Percentiles rank a stretch among this genome's conserved stretches.
Evolutionary conservation across 306 rosid genomes (phyloP).

Genomic region (Dalbergia cultrata): DNA sequence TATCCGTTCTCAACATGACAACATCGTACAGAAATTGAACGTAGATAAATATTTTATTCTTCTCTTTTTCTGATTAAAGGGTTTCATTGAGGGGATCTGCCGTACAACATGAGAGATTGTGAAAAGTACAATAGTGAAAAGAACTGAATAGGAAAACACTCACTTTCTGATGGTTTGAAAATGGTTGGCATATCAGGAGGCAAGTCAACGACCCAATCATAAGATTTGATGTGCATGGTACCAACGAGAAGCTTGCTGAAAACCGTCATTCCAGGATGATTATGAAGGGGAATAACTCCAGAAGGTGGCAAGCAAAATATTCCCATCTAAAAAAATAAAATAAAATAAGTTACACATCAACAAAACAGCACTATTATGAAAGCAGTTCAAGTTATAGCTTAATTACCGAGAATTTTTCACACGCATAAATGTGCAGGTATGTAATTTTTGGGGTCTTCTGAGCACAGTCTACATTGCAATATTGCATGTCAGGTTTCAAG

Average conservation of each 20-base stretch:
- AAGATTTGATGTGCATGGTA: conserved; percentile 91
- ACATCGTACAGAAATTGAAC: neutral
- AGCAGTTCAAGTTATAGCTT: conserved; percentile 23
- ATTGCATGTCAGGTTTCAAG: conserved; percentile 64
- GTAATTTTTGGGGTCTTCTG: conserved; percentile 64
- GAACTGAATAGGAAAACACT: conserved; percentile 33
- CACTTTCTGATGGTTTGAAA: conserved; percentile 62
- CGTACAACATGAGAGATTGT: conserved; percentile 3
- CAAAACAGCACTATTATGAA: neutral
- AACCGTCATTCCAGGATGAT: conserved; percentile 98
- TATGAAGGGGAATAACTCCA: conserved; percentile 91
- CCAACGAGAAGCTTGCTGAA: conserved; percentile 91
- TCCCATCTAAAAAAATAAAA: conserved; percentile 64
- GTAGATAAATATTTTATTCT: neutral
- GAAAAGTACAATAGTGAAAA: conserved; percentile 7
- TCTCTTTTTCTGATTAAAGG: neutral
- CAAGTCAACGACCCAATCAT: conserved; percentile 77
- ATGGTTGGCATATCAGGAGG: conserved; percentile 44
- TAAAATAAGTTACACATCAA: neutral
- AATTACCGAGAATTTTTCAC: conserved; percentile 80
- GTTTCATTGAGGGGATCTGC: neutral
- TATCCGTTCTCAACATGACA: neutral
- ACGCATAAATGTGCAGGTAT: conserved; percentile 75
- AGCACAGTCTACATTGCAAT: conserved; percentile 50
- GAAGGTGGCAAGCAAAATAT: conserved; percentile 94